These are phyloP conservation scores for Bacterosira constricta DNA, from an alignment of 108 stramenopile genomes.

Conservation along the genomic window DNA sequence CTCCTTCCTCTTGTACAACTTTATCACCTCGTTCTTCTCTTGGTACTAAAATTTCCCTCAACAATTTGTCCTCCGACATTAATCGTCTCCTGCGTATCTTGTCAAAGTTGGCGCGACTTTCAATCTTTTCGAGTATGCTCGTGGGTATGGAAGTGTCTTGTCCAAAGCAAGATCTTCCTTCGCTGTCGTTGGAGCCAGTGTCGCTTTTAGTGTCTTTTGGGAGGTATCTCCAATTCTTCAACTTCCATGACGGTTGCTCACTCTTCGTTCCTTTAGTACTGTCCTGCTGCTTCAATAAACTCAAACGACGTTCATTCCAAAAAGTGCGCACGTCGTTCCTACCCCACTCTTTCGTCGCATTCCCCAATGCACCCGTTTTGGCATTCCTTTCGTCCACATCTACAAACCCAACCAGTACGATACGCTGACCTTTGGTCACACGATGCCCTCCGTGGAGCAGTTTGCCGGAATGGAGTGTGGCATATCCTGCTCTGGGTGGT, in stretches of 20 bases:
- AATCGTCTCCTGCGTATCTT: constrained; percentile 53
- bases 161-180: constrained; percentile 14
- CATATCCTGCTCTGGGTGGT: constrained; percentile 58
- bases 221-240: constrained; percentile 55
- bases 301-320: constrained; percentile 48
- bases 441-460: constrained; percentile 64
- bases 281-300: constrained; percentile 28
- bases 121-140: constrained; percentile 45
- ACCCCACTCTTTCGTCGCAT: constrained; percentile 69
- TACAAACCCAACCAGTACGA: constrained; percentile 76
- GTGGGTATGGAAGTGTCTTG: not conserved
- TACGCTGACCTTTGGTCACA: constrained; percentile 62
- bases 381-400: constrained; percentile 61
- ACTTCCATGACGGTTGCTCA: constrained; percentile 42
- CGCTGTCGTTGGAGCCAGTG: not conserved
- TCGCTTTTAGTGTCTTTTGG: constrained; percentile 11
- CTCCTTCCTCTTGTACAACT: constrained; percentile 1
- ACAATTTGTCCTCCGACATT: constrained; percentile 62
- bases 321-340: constrained; percentile 70
- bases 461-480: constrained; percentile 70
- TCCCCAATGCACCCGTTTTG: constrained; percentile 48
- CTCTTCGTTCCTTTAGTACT: constrained; percentile 1
- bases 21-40: constrained; percentile 34
- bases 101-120: constrained; percentile 50
- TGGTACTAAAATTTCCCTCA: constrained; percentile 64